phyloP scores from a whole-genome alignment of 2,329 filamentous ascomycete genomes.

The Apiospora aurea region DNA sequence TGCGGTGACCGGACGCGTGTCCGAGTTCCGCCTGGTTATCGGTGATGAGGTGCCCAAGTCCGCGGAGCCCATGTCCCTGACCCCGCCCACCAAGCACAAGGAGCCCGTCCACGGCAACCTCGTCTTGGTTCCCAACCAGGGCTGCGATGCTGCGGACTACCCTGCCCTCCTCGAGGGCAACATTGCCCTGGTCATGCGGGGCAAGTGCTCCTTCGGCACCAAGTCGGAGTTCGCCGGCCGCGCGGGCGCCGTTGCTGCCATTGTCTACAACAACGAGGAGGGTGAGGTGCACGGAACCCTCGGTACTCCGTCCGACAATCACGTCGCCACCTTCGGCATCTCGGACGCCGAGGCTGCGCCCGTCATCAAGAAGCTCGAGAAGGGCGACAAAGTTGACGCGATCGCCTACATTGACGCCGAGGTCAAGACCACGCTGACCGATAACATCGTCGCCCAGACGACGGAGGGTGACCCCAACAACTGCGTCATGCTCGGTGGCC shows the following conservation, averaged over 20 bases:
- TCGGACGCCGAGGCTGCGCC: constrained; percentile 64
- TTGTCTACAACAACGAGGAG: constrained; percentile 77
- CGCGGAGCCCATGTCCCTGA: constrained; percentile 67
- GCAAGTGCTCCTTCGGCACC: constrained; percentile 72
- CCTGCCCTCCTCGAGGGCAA: constrained; percentile 63
- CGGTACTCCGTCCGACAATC: constrained; percentile 62
- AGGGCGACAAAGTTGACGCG: constrained; percentile 56
- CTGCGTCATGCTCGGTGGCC: constrained; percentile 70
- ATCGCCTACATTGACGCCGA: constrained; percentile 67
- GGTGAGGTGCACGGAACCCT: constrained; percentile 73
- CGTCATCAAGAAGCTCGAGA: constrained; percentile 60
- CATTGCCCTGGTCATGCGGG: constrained; percentile 75
- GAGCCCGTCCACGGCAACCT: constrained; percentile 66
- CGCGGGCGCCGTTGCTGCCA: constrained; percentile 73
- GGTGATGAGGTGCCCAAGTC: constrained; percentile 58
- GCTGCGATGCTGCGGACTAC: constrained; percentile 71
- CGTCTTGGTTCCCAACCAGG: constrained; percentile 66
- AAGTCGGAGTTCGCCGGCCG: constrained; percentile 74
- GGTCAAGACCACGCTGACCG: constrained; percentile 60
- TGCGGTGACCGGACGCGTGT: constrained; percentile 66
- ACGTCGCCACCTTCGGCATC: constrained; percentile 74
- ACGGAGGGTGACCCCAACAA: constrained; percentile 63
- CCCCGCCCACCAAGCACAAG: constrained; percentile 67
- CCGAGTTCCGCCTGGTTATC: constrained; percentile 64
- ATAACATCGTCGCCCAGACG: constrained; percentile 70